Evolutionary conservation across 1,284 basidiomycete genomes (phyloP).

Genomic region (Irpex sp.): DNA sequence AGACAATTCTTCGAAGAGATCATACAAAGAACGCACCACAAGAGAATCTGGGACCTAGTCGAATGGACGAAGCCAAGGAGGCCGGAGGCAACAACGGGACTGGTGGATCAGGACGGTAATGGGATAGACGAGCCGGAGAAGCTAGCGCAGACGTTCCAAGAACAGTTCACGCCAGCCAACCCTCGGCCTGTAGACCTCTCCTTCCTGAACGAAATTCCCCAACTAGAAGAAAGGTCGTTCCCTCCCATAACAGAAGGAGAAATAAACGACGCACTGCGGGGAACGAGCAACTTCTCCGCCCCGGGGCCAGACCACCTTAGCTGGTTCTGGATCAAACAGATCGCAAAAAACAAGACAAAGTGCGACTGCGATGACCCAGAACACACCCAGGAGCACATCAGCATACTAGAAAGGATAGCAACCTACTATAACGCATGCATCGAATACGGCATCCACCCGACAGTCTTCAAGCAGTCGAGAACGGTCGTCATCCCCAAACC

Average conservation of each 20-base stretch:
- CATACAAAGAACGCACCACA: background rate
- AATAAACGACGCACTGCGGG: background rate
- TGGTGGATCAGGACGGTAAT: background rate
- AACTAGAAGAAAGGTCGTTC: background rate
- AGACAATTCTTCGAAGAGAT: background rate
- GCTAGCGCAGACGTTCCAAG: background rate
- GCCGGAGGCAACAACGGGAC: background rate
- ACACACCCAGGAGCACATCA: background rate
- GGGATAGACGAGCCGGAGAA: background rate
- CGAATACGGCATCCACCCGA: background rate
- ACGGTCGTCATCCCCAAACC: background rate
- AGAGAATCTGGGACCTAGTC: background rate
- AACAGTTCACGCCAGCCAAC: background rate
- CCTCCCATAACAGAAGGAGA: background rate
- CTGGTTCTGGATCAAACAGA: background rate
- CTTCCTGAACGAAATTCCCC: background rate
- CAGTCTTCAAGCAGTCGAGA: background rate
- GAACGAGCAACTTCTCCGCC: background rate
- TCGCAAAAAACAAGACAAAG: background rate
- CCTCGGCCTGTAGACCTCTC: background rate
- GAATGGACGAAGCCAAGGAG: background rate
- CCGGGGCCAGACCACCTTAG: background rate
- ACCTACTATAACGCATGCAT: background rate
- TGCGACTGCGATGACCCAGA: background rate
- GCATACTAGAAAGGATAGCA: background rate